These are phyloP conservation scores for Byssochlamys sp. DNA, from an alignment of 2,329 filamentous ascomycete genomes.

Conservation along the genomic window DNA sequence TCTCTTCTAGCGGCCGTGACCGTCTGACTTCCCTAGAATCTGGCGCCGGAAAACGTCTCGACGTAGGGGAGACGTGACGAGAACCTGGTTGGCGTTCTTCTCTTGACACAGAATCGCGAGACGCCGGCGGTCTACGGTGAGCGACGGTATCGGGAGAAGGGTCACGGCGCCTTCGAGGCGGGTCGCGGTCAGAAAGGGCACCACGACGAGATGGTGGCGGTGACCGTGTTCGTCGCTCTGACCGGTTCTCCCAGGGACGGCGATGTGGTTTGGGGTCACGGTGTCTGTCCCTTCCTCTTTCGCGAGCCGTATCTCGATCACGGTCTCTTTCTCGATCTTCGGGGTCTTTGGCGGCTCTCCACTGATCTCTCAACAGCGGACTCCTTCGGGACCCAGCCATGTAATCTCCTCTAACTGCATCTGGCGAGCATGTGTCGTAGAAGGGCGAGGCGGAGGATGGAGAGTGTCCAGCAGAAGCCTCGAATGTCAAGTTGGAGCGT, in stretches of 20 bases:
- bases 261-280: constrained; percentile 29
- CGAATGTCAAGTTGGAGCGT: neutral
- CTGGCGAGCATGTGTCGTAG: constrained; percentile 13
- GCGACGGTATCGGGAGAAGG: constrained; percentile 17
- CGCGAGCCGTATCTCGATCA: constrained; percentile 24
- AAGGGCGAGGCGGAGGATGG: neutral
- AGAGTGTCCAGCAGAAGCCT: neutral
- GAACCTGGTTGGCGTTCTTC: constrained; percentile 14
- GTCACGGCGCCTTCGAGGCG: constrained; percentile 20
- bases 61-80: constrained; percentile 14
- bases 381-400: constrained; percentile 43
- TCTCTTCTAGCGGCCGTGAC: constrained; percentile 10
- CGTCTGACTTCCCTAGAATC: constrained; percentile 15
- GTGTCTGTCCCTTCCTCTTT: constrained; percentile 31
- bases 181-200: constrained; percentile 20
- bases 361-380: constrained; percentile 43
- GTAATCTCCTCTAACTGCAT: constrained; percentile 36
- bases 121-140: constrained; percentile 18
- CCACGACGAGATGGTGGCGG: constrained; percentile 26
- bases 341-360: constrained; percentile 37
- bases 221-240: constrained; percentile 33
- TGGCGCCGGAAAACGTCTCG: constrained; percentile 2
- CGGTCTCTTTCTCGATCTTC: constrained; percentile 26
- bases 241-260: constrained; percentile 25
- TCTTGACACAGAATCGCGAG: constrained; percentile 11